A percentile compares a stretch with the other conserved stretches of the same genome.
These are phyloP conservation scores for Tinospora cordifolia DNA, from an alignment of 164 flowering plant species.

Conservation along the genomic window DNA sequence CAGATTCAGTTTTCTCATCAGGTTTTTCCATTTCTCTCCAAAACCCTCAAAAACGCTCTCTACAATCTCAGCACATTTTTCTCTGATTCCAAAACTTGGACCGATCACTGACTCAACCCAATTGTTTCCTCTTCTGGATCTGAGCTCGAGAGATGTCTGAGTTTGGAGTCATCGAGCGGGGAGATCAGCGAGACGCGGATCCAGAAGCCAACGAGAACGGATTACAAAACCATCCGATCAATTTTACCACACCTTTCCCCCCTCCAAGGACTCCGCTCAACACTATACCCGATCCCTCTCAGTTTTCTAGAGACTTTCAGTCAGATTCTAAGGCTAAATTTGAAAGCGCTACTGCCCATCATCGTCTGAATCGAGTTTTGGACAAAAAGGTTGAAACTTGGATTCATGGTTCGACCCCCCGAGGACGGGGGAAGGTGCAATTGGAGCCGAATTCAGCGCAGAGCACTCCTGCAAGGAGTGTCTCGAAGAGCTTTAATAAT, in stretches of 20 bases:
- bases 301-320: conserved; percentile 21
- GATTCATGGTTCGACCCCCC: conserved; percentile 24
- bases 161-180: neutral
- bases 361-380: conserved; percentile 1
- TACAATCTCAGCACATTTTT: neutral
- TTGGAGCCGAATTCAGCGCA: conserved; percentile 53
- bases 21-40: too few species aligned
- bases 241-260: conserved; percentile 22
- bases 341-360: neutral
- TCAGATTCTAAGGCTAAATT: conserved; percentile 21
- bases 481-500: conserved; percentile 22
- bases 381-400: conserved; percentile 19
- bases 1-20: neutral
- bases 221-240: conserved; percentile 19
- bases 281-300: conserved; percentile 52
- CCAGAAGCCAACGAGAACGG: conserved; percentile 41
- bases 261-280: conserved; percentile 52
- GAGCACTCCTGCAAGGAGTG: conserved; percentile 45
- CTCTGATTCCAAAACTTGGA: neutral
- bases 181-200: conserved; percentile 9
- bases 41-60: too few species aligned
- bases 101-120: neutral
- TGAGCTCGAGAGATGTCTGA: conserved; percentile 5
- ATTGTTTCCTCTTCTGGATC: neutral
- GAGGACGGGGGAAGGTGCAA: conserved; percentile 26